Conservation (phyloP, 2,329 filamentous ascomycete species). For the Aureobasidium melanogenum region DNA sequence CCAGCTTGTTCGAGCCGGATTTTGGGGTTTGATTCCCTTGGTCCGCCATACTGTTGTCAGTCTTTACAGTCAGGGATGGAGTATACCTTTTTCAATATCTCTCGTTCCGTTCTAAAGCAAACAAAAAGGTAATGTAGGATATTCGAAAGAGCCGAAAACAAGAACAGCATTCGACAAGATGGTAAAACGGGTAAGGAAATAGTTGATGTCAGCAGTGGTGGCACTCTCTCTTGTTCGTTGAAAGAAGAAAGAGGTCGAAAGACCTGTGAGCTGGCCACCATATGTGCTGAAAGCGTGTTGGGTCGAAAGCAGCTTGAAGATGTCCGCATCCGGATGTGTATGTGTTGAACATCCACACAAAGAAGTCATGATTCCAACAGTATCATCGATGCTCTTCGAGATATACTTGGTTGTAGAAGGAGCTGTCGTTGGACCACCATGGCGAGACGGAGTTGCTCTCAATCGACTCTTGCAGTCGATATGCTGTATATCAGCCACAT, state of each 20-base stretch:
- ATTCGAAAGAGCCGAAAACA: background rate
- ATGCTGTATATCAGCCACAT: background rate
- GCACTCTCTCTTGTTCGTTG: background rate
- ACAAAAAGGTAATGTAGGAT: background rate
- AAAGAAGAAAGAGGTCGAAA: background rate
- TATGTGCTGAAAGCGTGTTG: constrained; percentile 5
- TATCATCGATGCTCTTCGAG: background rate
- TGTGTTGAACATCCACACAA: constrained; percentile 3
- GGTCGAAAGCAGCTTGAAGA: background rate
- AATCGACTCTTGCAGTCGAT: background rate
- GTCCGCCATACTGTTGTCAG: background rate
- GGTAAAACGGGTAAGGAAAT: background rate
- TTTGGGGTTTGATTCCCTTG: background rate
- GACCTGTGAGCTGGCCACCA: background rate
- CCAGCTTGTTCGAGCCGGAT: background rate
- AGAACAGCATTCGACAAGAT: background rate
- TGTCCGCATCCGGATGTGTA: constrained; percentile 9
- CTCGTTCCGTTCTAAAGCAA: background rate
- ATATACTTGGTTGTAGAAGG: background rate
- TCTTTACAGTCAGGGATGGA: background rate
- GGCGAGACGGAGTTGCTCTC: background rate
- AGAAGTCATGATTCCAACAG: background rate
- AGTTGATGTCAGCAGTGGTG: background rate
- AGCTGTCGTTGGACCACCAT: background rate
- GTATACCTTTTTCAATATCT: background rate